Evolutionary conservation across 805 yeast species (phyloP).

Genomic region (Nakazawaea ishiwadae): DNA sequence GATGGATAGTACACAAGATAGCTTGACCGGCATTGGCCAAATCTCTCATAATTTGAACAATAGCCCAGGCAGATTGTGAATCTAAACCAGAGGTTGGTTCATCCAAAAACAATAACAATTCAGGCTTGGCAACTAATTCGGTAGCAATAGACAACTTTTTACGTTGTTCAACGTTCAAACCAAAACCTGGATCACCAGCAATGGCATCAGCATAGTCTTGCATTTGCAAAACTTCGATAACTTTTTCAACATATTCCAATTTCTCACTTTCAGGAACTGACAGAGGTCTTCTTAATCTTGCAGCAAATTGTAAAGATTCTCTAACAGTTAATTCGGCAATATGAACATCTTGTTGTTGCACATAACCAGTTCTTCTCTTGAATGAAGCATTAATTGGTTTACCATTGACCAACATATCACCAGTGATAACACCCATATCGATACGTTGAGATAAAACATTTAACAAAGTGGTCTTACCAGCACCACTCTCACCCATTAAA

Average conservation of each 20-base stretch:
- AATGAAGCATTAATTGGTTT: constrained; percentile 41
- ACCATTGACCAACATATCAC: constrained; percentile 54
- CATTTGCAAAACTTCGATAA: constrained; percentile 36
- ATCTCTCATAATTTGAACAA: constrained; percentile 44
- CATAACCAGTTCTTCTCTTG: constrained; percentile 51
- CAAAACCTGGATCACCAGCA: constrained; percentile 40
- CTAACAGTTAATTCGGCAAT: constrained; percentile 46
- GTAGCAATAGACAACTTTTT: constrained; percentile 52
- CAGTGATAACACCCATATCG: constrained; percentile 49
- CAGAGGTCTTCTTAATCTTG: constrained; percentile 41
- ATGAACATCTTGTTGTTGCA: constrained; percentile 53
- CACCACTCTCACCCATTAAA: constrained; percentile 62
- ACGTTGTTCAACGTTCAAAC: constrained; percentile 51
- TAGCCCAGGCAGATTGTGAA: constrained; percentile 57
- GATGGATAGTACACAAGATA: constrained; percentile 55
- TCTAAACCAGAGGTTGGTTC: constrained; percentile 61
- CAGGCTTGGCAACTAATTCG: constrained; percentile 51
- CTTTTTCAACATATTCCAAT: constrained; percentile 36
- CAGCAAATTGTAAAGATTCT: constrained; percentile 45
- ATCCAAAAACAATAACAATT: constrained; percentile 48
- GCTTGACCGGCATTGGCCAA: constrained; percentile 51
- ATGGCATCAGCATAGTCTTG: constrained; percentile 46
- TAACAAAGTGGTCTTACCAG: constrained; percentile 57
- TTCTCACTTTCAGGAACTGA: constrained; percentile 37
- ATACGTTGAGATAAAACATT: constrained; percentile 49